These are phyloP conservation scores for Carex kokanica DNA, from an alignment of 176 grass and related monocot genomes.

Conservation along the genomic window DNA sequence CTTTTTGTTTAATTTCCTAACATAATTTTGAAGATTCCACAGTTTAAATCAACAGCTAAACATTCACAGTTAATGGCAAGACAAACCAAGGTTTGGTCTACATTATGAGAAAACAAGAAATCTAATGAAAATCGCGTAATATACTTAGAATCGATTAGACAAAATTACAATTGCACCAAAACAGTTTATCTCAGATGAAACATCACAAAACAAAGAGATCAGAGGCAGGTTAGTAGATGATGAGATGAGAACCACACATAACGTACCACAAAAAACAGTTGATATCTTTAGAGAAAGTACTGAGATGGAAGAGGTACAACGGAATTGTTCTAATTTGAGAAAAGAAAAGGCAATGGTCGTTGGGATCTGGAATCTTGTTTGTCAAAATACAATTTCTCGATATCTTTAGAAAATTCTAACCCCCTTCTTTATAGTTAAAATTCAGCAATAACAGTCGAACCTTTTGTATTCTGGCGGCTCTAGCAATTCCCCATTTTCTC, in stretches of 20 bases:
- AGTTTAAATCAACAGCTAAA: not conserved
- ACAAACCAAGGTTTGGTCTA: not conserved
- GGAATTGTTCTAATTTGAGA: not conserved
- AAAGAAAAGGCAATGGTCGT: not conserved
- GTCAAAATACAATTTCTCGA: not conserved
- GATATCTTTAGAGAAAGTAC: not conserved
- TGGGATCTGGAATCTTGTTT: not conserved
- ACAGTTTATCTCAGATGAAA: not conserved
- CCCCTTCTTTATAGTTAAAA: not conserved
- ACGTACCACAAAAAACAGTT: not conserved
- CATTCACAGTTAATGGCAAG: not conserved
- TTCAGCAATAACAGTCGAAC: constrained; percentile 4
- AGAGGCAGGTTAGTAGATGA: no score
- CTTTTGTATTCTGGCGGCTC: not conserved
- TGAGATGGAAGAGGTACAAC: constrained; percentile 17
- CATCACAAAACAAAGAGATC: not conserved
- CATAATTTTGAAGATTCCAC: not conserved
- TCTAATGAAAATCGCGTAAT: not conserved
- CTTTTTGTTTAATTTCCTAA: not conserved
- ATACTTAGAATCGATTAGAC: not conserved
- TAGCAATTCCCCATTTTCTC: not conserved
- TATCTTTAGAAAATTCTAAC: constrained; percentile 1
- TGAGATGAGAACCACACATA: no score
- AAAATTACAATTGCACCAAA: not conserved
- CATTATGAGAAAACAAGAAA: constrained; percentile 1